A percentile compares a stretch with the other conserved stretches of the same genome.
Conservation (phyloP, 495 filamentous ascomycete genomes). For the Hypoxylon crocopeplum region DNA sequence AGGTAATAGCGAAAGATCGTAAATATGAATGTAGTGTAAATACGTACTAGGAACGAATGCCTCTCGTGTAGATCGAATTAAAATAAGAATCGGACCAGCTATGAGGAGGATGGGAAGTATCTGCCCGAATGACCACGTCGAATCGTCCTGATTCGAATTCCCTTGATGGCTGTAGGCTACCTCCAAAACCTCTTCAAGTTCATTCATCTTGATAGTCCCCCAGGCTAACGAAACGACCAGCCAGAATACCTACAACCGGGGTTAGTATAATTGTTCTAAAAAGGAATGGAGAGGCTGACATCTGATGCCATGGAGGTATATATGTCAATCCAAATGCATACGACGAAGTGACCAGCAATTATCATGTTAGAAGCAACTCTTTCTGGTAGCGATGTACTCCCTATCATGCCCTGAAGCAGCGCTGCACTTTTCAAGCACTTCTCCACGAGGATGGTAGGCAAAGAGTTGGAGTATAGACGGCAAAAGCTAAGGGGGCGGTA, state of each 20-base stretch:
- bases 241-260: not conserved
- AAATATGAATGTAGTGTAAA: not conserved
- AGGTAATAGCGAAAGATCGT: too few relatives aligned
- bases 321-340: conserved; percentile 16
- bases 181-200: not conserved
- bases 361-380: conserved; percentile 15
- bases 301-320: conserved; percentile 6
- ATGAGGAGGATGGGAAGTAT: conserved; percentile 11
- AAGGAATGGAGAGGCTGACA: not conserved
- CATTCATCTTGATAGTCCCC: not conserved
- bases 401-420: not conserved
- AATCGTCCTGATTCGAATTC: too few relatives aligned
- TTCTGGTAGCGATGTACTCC: not conserved
- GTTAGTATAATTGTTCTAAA: not conserved
- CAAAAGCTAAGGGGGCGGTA: not conserved
- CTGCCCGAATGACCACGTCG: conserved; percentile 8
- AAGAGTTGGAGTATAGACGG: not conserved
- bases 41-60: conserved; percentile 8
- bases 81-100: not conserved
- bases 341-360: conserved; percentile 11
- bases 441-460: not conserved
- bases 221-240: not conserved
- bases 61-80: conserved; percentile 7
- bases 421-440: conserved; percentile 14
- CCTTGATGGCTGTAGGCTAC: not conserved